phyloP scores from a whole-genome alignment of 495 filamentous ascomycete genomes.

The Hypoxylon cercidicola region DNA sequence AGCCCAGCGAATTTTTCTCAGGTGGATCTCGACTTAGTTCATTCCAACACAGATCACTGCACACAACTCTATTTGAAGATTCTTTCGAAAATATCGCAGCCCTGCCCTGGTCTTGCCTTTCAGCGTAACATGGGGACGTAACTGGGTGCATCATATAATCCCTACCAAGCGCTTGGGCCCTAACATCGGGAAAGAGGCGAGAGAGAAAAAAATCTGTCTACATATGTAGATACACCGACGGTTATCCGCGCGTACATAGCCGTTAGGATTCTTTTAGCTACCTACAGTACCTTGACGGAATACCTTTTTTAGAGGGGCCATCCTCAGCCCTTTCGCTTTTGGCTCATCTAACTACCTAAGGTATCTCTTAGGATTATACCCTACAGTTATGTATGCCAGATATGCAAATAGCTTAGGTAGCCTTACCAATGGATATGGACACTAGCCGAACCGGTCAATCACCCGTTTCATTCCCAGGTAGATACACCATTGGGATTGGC shows the following conservation, averaged over 20 bases:
- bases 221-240: constrained; percentile 14
- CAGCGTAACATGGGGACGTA: too few relatives aligned
- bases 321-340: constrained; percentile 17
- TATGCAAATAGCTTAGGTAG: constrained; percentile 7
- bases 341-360: constrained; percentile 6
- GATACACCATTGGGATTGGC: constrained; percentile 10
- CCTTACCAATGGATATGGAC: constrained; percentile 23
- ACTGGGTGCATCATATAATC: too few relatives aligned
- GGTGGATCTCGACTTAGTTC: constrained; percentile 24
- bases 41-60: too few relatives aligned
- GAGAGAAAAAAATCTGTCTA: constrained; percentile 8
- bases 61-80: too few relatives aligned
- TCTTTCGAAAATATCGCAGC: too few relatives aligned
- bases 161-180: neutral
- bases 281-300: constrained; percentile 18
- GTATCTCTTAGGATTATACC: too few relatives aligned
- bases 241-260: constrained; percentile 14
- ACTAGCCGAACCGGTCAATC: constrained; percentile 3
- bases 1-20: neutral
- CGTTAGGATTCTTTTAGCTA: constrained; percentile 10
- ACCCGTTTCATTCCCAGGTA: neutral
- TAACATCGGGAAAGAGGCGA: neutral
- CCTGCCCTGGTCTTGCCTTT: too few relatives aligned
- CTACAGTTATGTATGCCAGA: too few relatives aligned
- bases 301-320: constrained; percentile 31